phyloP scores from a whole-genome alignment of 257 asterid species.

The Ilex aquifolium region DNA sequence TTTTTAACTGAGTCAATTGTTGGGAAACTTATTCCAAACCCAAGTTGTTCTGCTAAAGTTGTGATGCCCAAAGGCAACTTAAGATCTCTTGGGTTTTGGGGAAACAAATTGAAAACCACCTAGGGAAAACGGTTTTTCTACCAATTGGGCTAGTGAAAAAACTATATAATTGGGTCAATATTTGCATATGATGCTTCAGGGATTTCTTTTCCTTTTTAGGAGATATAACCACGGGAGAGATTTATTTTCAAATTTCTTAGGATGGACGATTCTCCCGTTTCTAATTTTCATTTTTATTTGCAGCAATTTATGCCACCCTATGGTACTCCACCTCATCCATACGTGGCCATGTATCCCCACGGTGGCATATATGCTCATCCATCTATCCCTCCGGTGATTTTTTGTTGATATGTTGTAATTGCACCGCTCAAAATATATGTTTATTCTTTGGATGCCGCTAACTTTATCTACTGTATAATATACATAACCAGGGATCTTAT shows the following conservation, averaged over 20 bases:
- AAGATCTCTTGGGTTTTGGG: too few relatives aligned
- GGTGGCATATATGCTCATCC: constrained; percentile 94
- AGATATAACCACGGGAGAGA: neutral
- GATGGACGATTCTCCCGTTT: constrained; percentile 2
- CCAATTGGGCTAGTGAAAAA: too few relatives aligned
- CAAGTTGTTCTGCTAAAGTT: neutral
- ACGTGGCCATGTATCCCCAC: constrained; percentile 93
- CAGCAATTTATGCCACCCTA: constrained; percentile 94
- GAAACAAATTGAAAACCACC: too few relatives aligned
- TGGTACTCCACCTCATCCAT: constrained; percentile 92
- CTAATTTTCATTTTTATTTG: constrained; percentile 17
- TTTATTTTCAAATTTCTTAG: constrained; percentile 1
- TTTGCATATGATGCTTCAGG: too few relatives aligned
- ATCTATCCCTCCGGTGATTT: constrained; percentile 76
- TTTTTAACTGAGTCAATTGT: too few relatives aligned
- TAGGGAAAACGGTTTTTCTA: too few relatives aligned
- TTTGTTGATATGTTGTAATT: constrained; percentile 9
- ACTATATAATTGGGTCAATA: too few relatives aligned
- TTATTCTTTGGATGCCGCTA: constrained; percentile 12
- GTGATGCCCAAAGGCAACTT: too few relatives aligned
- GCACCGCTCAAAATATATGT: constrained; percentile 1
- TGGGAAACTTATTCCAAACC: too few relatives aligned
- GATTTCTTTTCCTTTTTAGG: constrained; percentile 1
- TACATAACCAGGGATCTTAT: constrained; percentile 61
- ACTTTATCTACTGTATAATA: constrained; percentile 3